Conservation (phyloP, 192 early-diverging fungal genomes). For the Rhizophlyctis rosea region DNA sequence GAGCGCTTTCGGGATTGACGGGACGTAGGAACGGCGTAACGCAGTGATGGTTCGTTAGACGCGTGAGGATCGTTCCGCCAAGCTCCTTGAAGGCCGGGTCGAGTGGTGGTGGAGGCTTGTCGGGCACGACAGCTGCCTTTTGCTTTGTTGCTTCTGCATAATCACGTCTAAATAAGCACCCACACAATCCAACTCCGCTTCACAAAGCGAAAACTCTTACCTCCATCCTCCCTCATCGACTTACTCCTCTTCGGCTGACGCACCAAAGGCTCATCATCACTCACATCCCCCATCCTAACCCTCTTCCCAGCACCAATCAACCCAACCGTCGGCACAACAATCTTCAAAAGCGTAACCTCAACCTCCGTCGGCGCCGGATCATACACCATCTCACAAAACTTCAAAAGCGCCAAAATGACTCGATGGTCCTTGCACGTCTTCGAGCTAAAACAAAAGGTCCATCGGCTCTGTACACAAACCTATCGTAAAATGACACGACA, state of each 20-base stretch:
- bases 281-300: too few species aligned
- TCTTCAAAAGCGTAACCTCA: neutral
- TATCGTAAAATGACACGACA: too few species aligned
- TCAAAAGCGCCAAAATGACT: conserved; percentile 53
- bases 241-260: too few species aligned
- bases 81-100: conserved; percentile 37
- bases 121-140: conserved; percentile 1
- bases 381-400: conserved; percentile 64
- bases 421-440: conserved; percentile 45
- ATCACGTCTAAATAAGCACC: neutral
- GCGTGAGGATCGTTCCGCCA: conserved; percentile 14
- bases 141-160: neutral
- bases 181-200: too few species aligned
- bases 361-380: conserved; percentile 47
- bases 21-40: conserved; percentile 35
- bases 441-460: neutral
- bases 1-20: conserved; percentile 33
- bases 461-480: too few species aligned
- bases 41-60: conserved; percentile 30
- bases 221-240: too few species aligned
- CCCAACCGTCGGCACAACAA: neutral
- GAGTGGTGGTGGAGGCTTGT: conserved; percentile 21
- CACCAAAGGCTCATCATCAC: too few species aligned
- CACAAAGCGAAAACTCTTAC: too few species aligned
- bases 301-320: too few species aligned